phyloP scores from a whole-genome alignment of 768 basidiomycete genomes.

The Panaeolus papilionaceus region DNA sequence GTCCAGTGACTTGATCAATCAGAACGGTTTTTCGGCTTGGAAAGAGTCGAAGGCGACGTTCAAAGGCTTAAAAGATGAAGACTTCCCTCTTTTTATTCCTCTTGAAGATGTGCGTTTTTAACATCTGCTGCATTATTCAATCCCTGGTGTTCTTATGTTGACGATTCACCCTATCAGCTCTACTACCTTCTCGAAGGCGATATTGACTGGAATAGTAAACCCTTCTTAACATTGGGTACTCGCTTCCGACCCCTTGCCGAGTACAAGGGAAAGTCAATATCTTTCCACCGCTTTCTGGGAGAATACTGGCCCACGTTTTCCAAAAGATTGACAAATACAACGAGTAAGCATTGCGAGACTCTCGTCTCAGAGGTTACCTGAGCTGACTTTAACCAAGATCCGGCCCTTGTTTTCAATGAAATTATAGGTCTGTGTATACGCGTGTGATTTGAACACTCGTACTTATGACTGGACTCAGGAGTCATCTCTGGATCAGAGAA shows the following conservation, averaged over 20 bases:
- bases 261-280: constrained; percentile 37
- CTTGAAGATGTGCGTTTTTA: constrained; percentile 58
- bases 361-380: not conserved
- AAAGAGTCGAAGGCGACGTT: not conserved
- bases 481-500: constrained; percentile 75
- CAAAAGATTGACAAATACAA: constrained; percentile 52
- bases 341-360: constrained; percentile 47
- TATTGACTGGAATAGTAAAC: constrained; percentile 26
- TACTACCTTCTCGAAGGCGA: constrained; percentile 57
- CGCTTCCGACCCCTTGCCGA: constrained; percentile 7
- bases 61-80: constrained; percentile 41
- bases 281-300: constrained; percentile 52
- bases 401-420: constrained; percentile 68
- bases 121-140: not conserved
- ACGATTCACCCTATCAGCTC: constrained; percentile 38
- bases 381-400: constrained; percentile 45
- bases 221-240: not conserved
- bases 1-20: not conserved
- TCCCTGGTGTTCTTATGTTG: not conserved
- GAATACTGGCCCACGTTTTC: constrained; percentile 66
- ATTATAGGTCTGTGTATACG: constrained; percentile 55
- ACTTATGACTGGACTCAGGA: constrained; percentile 38
- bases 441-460: not conserved
- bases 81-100: constrained; percentile 77
- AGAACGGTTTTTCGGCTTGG: not conserved